Evolutionary conservation across 352 stramenopile species (phyloP), one percentile per base, ranked within the genome.

Genomic region (Globisporangium camurandrum): DNA sequence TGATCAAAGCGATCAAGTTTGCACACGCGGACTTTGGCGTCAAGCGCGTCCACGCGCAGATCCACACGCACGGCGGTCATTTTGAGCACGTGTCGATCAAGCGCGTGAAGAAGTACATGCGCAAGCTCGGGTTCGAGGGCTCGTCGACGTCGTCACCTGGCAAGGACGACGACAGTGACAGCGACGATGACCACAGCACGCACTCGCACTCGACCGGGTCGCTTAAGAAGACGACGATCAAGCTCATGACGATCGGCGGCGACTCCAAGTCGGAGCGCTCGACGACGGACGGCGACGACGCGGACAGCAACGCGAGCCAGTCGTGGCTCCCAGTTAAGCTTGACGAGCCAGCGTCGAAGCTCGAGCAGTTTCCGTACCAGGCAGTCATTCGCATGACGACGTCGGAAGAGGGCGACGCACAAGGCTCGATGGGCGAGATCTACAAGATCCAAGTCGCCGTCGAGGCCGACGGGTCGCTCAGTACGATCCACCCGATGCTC

Each of bases 401-500:
- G 36, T 82, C 54, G 40, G 75, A 86, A 34, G 69, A 87, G 22
- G 78, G 75, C 41, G 75, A 87, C 10, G 72, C 75, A 24, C 57
- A 80, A n/a, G 80, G 79, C 20, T 75, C 71, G 10, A 66, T 90
- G 42, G 82, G 82, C 26, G 83, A 94, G 66, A 90, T 94, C 68
- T 94, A 94, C 70, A 94, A 94, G 70, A 91, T 94, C 62, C 83
- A 94, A 41, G 82, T 92, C 49, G 83, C n/a, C n/a, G n/a, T n/a
- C n/a, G n/a, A n/a, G n/a, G n/a, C 64, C 1, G 65, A 84, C 49
- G 76, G 73, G 4, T 53, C 71, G 39, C 62, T 86, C 11, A 87
- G 76, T 52, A 86, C 65, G 36, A 76, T n/a, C n/a, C n/a, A 86
- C 54, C 80, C 83, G 22, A 94, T 94, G 83, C 72, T 94, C 40